These are phyloP conservation scores for Xerocomellus intermedius DNA, from an alignment of 768 basidiomycete species.

Conservation along the genomic window DNA sequence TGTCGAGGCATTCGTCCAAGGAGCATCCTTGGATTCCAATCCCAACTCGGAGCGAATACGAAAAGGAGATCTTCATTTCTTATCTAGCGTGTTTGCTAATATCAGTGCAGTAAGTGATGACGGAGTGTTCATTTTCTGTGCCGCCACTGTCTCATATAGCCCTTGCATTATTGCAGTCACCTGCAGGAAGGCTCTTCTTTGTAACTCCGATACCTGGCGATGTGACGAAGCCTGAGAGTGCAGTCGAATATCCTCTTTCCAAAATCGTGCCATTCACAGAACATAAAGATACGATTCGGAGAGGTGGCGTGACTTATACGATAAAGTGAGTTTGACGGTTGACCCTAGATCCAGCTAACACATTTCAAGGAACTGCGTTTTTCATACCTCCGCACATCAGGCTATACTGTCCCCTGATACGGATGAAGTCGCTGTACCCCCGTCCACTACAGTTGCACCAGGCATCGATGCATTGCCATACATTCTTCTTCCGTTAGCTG, in stretches of 20 bases:
- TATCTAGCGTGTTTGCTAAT: conserved; percentile 94
- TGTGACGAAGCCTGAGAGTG: conserved; percentile 40
- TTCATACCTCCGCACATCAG: conserved; percentile 64
- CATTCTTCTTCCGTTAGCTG: conserved; percentile 87
- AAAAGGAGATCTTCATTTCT: conserved; percentile 85
- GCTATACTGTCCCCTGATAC: conserved; percentile 70
- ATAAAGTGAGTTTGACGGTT: conserved; percentile 62
- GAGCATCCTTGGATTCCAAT: conserved; percentile 52
- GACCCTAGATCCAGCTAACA: conserved; percentile 11
- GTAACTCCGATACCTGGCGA: conserved; percentile 62
- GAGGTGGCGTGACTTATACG: conserved; percentile 82
- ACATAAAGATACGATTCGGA: conserved; percentile 80
- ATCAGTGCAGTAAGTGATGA: conserved; percentile 63
- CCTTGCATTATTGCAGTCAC: conserved; percentile 46
- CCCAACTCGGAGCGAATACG: conserved; percentile 49
- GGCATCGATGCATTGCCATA: conserved; percentile 85
- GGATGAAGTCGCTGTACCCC: conserved; percentile 51
- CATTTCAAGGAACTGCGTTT: conserved; percentile 69
- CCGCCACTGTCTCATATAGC: conserved; percentile 1
- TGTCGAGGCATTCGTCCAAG: conserved; percentile 86
- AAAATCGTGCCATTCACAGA: conserved; percentile 88
- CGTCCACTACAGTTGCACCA: conserved; percentile 56
- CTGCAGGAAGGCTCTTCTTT: conserved; percentile 77
- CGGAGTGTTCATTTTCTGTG: background rate
- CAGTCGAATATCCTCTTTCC: conserved; percentile 75